phyloP scores from a whole-genome alignment of 345 rosid genomes.

The Syzygium grande region DNA sequence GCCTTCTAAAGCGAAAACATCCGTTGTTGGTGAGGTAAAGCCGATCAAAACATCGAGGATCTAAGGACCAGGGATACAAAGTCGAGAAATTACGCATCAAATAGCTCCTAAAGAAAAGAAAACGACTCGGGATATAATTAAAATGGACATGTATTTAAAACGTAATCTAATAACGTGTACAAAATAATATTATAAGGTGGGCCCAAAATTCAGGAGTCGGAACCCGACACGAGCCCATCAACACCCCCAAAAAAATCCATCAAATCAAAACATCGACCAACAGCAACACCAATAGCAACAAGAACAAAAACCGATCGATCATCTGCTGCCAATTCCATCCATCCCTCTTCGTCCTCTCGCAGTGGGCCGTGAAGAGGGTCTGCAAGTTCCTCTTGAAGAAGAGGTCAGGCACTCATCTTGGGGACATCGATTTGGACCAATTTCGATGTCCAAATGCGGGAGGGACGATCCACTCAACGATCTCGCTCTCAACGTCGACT shows the following conservation, averaged over 20 bases:
- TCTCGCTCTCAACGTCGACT: constrained; percentile 82
- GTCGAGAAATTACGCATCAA: neutral
- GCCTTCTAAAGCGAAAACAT: no score
- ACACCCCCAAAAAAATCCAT: neutral
- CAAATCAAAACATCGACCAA: neutral
- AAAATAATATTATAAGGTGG: neutral
- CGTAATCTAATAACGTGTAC: neutral
- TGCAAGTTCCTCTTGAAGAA: constrained; percentile 83
- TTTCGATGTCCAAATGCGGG: constrained; percentile 82
- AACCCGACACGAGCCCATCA: neutral
- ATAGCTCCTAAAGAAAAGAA: neutral
- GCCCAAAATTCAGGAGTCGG: neutral
- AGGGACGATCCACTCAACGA: constrained; percentile 73
- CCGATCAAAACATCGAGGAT: no score
- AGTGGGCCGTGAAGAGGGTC: constrained; percentile 86
- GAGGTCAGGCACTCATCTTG: constrained; percentile 74
- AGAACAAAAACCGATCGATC: neutral
- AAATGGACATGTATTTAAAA: neutral
- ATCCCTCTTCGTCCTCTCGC: constrained; percentile 11
- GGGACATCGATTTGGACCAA: constrained; percentile 89
- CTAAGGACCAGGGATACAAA: no score
- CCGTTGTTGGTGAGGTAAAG: no score
- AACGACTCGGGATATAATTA: neutral
- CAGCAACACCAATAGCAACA: neutral
- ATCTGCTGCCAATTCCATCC: no score